phyloP scores from a whole-genome alignment of 768 basidiomycete genomes.

The Lenzites betulinus region DNA sequence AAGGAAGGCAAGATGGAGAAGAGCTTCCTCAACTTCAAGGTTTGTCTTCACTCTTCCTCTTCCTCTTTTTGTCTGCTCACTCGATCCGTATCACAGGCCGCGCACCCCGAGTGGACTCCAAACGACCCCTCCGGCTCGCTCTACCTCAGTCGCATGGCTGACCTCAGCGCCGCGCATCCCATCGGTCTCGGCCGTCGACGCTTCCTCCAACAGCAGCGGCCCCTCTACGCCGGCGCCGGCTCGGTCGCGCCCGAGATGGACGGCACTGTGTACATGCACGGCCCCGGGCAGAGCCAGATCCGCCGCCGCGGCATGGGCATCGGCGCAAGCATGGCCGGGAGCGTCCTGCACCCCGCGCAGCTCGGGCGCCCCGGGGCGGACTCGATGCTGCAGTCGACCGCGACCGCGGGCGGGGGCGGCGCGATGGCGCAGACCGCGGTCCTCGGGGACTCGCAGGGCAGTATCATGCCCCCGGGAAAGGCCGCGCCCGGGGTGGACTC shows the following conservation, averaged over 20 bases:
- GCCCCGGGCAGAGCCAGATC: conserved; percentile 55
- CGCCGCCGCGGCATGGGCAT: conserved; percentile 31
- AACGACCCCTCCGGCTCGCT: conserved; percentile 88
- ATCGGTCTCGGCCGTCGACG: conserved; percentile 28
- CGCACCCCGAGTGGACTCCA: conserved; percentile 95
- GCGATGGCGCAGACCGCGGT: conserved; percentile 70
- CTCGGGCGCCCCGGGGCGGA: conserved; percentile 7
- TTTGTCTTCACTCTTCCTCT: conserved; percentile 26
- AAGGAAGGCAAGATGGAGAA: conserved; percentile 99
- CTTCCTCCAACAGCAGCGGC: conserved; percentile 16
- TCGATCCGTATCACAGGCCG: conserved; percentile 51
- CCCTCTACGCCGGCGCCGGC: neutral
- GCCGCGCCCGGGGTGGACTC: conserved; percentile 13
- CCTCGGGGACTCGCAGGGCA: conserved; percentile 76
- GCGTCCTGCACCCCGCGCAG: conserved; percentile 41
- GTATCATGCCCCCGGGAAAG: conserved; percentile 24
- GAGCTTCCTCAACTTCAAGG: conserved; percentile 93
- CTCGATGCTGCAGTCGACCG: conserved; percentile 46
- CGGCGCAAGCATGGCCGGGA: conserved; percentile 30
- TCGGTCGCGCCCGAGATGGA: conserved; percentile 14
- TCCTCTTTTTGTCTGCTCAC: neutral
- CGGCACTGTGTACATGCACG: conserved; percentile 24
- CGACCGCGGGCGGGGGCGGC: conserved; percentile 43
- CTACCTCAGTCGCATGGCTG: conserved; percentile 84
- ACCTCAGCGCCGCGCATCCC: conserved; percentile 53